Evolutionary conservation across 2,329 filamentous ascomycete species (phyloP).

Genomic region (Arthrobotrys pseudoclavata): DNA sequence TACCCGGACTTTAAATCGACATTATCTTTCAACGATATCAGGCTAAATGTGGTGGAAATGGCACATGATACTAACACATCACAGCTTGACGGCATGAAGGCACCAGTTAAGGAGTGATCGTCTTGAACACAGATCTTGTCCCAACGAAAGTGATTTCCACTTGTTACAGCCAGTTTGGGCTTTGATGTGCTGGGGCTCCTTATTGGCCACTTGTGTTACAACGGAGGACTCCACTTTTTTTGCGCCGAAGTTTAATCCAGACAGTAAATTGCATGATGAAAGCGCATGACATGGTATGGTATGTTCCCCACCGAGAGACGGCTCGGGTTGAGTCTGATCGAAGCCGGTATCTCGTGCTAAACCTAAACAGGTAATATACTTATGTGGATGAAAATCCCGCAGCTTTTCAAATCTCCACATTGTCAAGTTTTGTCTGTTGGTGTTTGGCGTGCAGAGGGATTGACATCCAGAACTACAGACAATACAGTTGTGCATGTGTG

Average conservation of each 20-base stretch:
- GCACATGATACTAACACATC: constrained; percentile 33
- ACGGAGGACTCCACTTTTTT: constrained; percentile 19
- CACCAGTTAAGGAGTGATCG: constrained; percentile 10
- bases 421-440: neutral
- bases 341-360: constrained; percentile 47
- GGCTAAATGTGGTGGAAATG: constrained; percentile 31
- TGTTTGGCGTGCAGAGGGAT: neutral
- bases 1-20: neutral
- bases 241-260: constrained; percentile 19
- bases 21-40: constrained; percentile 8
- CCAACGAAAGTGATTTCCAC: constrained; percentile 22
- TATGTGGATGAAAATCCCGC: constrained; percentile 46
- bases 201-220: constrained; percentile 10
- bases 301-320: constrained; percentile 54
- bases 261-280: constrained; percentile 46
- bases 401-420: constrained; percentile 27
- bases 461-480: neutral
- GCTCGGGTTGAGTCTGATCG: constrained; percentile 48
- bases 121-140: constrained; percentile 16
- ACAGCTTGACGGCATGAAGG: constrained; percentile 2
- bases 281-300: constrained; percentile 29
- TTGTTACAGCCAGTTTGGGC: constrained; percentile 29
- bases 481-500: too few species aligned
- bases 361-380: constrained; percentile 28
- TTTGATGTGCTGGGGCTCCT: neutral